phyloP scores from a whole-genome alignment of 2,329 filamentous ascomycete species.

The Phaeosphaeriaceae sp. region DNA sequence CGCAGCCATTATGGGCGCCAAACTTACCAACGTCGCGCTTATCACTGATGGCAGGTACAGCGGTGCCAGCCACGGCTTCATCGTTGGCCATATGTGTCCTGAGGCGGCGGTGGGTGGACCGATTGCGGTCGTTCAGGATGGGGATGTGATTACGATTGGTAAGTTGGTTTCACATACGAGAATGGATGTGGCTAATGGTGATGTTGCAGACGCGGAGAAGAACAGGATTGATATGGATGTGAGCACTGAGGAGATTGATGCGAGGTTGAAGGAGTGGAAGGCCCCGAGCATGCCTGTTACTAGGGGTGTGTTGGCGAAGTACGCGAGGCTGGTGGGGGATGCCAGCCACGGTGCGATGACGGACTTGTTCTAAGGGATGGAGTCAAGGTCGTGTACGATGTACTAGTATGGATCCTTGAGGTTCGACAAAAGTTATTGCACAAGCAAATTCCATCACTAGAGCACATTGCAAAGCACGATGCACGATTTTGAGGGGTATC shows the following conservation, averaged over 20 bases:
- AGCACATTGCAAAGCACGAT: neutral
- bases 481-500: constrained; percentile 26
- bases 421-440: neutral
- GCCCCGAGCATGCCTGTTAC: constrained; percentile 75
- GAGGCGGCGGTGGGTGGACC: constrained; percentile 90
- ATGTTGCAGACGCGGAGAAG: constrained; percentile 65
- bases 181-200: neutral
- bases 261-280: constrained; percentile 71
- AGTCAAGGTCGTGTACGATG: neutral
- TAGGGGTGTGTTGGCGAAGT: constrained; percentile 88
- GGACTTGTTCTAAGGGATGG: constrained; percentile 65
- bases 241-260: constrained; percentile 72
- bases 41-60: constrained; percentile 92
- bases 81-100: constrained; percentile 90
- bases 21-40: constrained; percentile 83
- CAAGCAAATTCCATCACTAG: neutral
- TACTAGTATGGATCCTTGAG: neutral
- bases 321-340: constrained; percentile 85
- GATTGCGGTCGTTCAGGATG: constrained; percentile 80
- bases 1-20: constrained; percentile 91
- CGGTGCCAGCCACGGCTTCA: constrained; percentile 89
- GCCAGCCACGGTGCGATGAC: constrained; percentile 92
- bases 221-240: constrained; percentile 78
- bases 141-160: constrained; percentile 82
- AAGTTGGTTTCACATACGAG: neutral